phyloP scores from a whole-genome alignment of 2,329 filamentous ascomycete genomes.

The Ceratocystis alfenasii region DNA sequence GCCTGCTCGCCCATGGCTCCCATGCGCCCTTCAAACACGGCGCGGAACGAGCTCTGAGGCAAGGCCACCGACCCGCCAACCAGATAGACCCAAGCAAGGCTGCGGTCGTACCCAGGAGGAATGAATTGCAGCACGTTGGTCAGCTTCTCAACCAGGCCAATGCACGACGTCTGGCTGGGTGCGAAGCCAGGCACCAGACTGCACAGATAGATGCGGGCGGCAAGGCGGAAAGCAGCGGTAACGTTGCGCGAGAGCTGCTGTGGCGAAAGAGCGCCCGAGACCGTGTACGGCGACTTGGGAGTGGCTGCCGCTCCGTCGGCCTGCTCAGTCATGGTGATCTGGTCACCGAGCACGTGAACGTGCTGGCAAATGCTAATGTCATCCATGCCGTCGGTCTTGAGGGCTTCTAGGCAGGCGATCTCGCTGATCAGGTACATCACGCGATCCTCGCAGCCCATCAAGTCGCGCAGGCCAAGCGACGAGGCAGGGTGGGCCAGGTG shows the following conservation, averaged over 20 bases:
- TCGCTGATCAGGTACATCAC: constrained; percentile 98
- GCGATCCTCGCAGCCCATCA: constrained; percentile 95
- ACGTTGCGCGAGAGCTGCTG: constrained; percentile 81
- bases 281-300: constrained; percentile 37
- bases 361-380: constrained; percentile 79
- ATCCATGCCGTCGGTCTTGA: constrained; percentile 73
- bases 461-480: constrained; percentile 65
- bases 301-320: constrained; percentile 40
- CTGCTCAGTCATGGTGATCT: constrained; percentile 71
- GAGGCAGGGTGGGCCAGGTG: constrained; percentile 56
- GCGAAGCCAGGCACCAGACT: constrained; percentile 82
- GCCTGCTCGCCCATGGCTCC: constrained; percentile 64
- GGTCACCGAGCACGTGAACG: constrained; percentile 73
- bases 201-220: constrained; percentile 93
- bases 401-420: constrained; percentile 85
- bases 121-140: constrained; percentile 67
- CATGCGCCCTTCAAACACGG: constrained; percentile 64
- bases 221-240: constrained; percentile 78
- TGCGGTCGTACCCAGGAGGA: constrained; percentile 80
- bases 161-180: constrained; percentile 58
- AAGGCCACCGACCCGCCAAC: constrained; percentile 71
- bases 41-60: constrained; percentile 61
- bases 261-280: constrained; percentile 64
- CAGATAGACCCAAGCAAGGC: constrained; percentile 84
- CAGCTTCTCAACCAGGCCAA: constrained; percentile 67